Conservation (phyloP, 352 stramenopile species). For the Phytophthora boehmeriae region DNA sequence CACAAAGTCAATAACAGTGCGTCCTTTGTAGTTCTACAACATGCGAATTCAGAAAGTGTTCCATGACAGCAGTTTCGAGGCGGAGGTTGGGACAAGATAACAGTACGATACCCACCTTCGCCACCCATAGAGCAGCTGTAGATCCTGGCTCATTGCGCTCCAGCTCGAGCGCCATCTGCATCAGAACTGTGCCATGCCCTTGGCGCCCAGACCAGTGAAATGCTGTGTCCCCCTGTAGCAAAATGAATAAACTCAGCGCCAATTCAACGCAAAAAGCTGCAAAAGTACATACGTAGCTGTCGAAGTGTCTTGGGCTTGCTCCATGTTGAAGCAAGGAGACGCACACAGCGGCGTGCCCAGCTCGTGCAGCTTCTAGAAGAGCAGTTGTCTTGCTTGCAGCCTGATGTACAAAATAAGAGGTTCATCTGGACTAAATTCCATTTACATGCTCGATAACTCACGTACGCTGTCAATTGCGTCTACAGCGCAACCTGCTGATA, state of each 20-base stretch:
- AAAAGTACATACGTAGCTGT: slow-evolving; percentile 44
- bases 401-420: too few relatives aligned
- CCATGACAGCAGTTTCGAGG: too few relatives aligned
- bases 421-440: too few relatives aligned
- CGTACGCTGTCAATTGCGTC: slow-evolving; percentile 62
- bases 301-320: slow-evolving; percentile 45
- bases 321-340: slow-evolving; percentile 49
- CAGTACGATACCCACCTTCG: slow-evolving; percentile 47
- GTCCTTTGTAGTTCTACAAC: slow-evolving; percentile 62
- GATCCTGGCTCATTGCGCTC: slow-evolving; percentile 32
- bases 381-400: slow-evolving; percentile 54
- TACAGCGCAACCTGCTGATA: slow-evolving; percentile 49
- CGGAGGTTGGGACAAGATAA: too few relatives aligned
- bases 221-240: slow-evolving; percentile 61
- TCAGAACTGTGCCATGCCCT: slow-evolving; percentile 51
- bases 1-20: slow-evolving; percentile 55
- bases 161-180: slow-evolving; percentile 52
- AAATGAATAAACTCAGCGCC: background rate
- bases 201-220: slow-evolving; percentile 75
- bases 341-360: slow-evolving; percentile 55
- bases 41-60: background rate
- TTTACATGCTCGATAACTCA: background rate
- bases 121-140: slow-evolving; percentile 44
- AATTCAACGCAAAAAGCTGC: background rate
- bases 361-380: slow-evolving; percentile 65